phyloP scores from a whole-genome alignment of 805 yeast species.

The Komagataella pastoris region DNA sequence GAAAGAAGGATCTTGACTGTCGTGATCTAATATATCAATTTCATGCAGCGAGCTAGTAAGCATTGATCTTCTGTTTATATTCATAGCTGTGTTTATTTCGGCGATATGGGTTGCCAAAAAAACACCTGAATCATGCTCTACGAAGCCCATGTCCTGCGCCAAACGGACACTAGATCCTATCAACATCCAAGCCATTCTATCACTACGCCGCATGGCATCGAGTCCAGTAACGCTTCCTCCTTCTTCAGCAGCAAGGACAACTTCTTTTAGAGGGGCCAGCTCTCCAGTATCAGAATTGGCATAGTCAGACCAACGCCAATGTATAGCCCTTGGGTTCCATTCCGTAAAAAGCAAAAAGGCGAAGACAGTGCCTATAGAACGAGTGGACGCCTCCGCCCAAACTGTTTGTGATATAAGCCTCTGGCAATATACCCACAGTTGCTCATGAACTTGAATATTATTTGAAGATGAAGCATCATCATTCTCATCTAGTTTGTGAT shows the following conservation, averaged over 20 bases:
- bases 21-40: slow-evolving; percentile 38
- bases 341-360: slow-evolving; percentile 81
- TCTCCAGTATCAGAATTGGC: slow-evolving; percentile 47
- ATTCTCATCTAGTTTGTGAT: slow-evolving; percentile 38
- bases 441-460: slow-evolving; percentile 58
- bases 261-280: slow-evolving; percentile 3
- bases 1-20: slow-evolving; percentile 6
- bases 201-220: slow-evolving; percentile 76
- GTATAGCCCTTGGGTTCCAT: slow-evolving; percentile 94
- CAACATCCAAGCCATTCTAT: slow-evolving; percentile 89
- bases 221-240: slow-evolving; percentile 51
- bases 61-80: slow-evolving; percentile 69
- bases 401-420: slow-evolving; percentile 70
- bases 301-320: slow-evolving; percentile 77
- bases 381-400: slow-evolving; percentile 87
- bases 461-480: slow-evolving; percentile 5
- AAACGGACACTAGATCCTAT: slow-evolving; percentile 78
- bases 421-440: slow-evolving; percentile 78
- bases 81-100: slow-evolving; percentile 74
- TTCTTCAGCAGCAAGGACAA: slow-evolving; percentile 6
- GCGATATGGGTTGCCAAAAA: slow-evolving; percentile 77
- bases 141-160: slow-evolving; percentile 76
- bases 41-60: slow-evolving; percentile 61
- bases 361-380: slow-evolving; percentile 76
- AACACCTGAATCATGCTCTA: slow-evolving; percentile 59